Evolutionary conservation across 306 rosid genomes (phyloP).

Genomic region (Glycine soja): DNA sequence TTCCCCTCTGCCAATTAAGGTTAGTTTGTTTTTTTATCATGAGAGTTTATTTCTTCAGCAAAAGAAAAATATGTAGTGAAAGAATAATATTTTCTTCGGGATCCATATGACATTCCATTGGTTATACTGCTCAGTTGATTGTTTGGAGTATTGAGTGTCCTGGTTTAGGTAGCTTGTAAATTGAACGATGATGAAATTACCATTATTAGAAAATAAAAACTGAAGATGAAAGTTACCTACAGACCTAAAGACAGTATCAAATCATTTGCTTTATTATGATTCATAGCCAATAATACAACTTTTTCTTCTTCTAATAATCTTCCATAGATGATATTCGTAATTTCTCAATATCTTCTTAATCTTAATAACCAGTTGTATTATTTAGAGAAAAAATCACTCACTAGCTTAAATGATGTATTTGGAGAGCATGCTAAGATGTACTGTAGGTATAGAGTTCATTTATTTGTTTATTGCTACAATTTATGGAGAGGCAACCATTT

Average conservation of each 20-base stretch:
- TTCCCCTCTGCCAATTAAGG: conserved; percentile 58
- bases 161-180: conserved; percentile 17
- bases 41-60: conserved; percentile 22
- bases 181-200: conserved; percentile 14
- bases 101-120: conserved; percentile 26
- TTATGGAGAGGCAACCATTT: not conserved
- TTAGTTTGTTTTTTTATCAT: conserved; percentile 43
- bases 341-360: conserved; percentile 16
- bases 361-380: not conserved
- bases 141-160: conserved; percentile 27
- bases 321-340: conserved; percentile 19
- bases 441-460: conserved; percentile 10
- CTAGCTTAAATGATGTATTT: conserved; percentile 15
- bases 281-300: not conserved
- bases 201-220: not conserved
- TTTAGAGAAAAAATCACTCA: not conserved
- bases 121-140: conserved; percentile 17
- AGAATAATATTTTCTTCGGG: conserved; percentile 19
- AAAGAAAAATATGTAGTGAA: conserved; percentile 19
- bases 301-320: not conserved
- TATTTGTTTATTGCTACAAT: conserved; percentile 15
- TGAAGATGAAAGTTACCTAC: not conserved
- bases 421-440: not conserved
- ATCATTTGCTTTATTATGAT: conserved; percentile 13
- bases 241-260: conserved; percentile 7